Base-by-base conservation (phyloP, 2,329 filamentous ascomycete species). In the Colletotrichum aenigma region DNA sequence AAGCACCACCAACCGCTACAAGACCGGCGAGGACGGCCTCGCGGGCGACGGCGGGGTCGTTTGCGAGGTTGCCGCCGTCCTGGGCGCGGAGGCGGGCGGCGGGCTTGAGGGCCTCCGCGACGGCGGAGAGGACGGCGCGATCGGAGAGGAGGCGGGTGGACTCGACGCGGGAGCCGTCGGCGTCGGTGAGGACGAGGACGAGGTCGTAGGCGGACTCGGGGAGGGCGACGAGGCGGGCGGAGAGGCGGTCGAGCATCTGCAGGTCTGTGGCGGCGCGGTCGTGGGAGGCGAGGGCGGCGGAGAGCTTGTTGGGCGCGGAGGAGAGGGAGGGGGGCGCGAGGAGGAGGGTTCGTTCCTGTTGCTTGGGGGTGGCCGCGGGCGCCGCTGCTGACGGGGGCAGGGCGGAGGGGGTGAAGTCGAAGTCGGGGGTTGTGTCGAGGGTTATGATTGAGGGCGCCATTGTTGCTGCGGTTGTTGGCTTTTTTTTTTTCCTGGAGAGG, bases 171-270 rank as follows among this genome's bases (percentile, higher is more conserved):
- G 92, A 89, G 78, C 93, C 92, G 81, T 95, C 93, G 74, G 93
- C 90, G 84, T 96, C 95, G 78, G 94, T 94, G 77, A 98, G 92
- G 70, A 99, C 90, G 64, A 98, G 91, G 58, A 98, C 91, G 58
- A 94, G 86, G 83, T 97, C 95, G 88, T 99, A 99, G 70, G 94
- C 94, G 65, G 91, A 87, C 70, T 91, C 80, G 2, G 96, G 94
- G 0, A 99, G 92, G 9, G 92, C 88, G 73, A 97, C 95, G 48
- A 98, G 89, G 77, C 95, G 95, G 43, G 94, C 91, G 3, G 94
- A 92, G 55, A 99, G 91, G 67, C 97, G 95, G 87, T 99, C 97
- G 77, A 99, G 94, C 97, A 99, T 99, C 85, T 98, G 97, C 69
- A 99, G 89, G 83, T 99, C 97, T 77, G 96, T 96, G 61, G 90